A percentile compares a stretch with the other conserved stretches of the same genome.
These are phyloP conservation scores for Sarcomyxa edulis DNA, from an alignment of 768 basidiomycete genomes.

Conservation along the genomic window DNA sequence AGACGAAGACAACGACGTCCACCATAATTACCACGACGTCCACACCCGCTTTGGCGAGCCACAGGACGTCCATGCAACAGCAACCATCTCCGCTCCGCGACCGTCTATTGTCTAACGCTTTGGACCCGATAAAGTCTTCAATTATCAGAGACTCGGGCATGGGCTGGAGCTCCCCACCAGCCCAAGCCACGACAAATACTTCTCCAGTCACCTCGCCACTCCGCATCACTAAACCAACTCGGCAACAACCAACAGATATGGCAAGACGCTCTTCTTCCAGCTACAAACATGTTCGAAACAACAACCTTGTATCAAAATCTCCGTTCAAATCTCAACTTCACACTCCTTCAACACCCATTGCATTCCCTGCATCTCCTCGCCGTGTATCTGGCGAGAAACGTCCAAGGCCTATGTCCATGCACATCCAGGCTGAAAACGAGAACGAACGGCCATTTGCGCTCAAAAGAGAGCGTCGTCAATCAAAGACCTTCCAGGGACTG, in stretches of 20 bases:
- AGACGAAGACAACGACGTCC: no score
- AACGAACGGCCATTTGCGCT: conserved; percentile 67
- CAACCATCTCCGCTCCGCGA: conserved; percentile 1
- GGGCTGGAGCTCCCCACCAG: conserved; percentile 51
- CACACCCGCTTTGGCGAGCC: no score
- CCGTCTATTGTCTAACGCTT: not conserved
- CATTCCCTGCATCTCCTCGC: conserved; percentile 32
- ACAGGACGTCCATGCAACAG: not conserved
- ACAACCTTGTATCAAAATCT: conserved; percentile 80
- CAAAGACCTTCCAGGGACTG: conserved; percentile 67
- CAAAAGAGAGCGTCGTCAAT: conserved; percentile 72
- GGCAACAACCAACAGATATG: conserved; percentile 51
- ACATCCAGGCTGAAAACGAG: conserved; percentile 60
- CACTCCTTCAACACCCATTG: conserved; percentile 34
- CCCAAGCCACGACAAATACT: conserved; percentile 24
- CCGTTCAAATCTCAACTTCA: conserved; percentile 73
- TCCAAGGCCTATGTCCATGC: conserved; percentile 66
- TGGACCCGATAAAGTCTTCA: conserved; percentile 56
- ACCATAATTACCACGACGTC: no score
- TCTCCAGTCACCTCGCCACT: conserved; percentile 57
- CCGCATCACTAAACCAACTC: conserved; percentile 70
- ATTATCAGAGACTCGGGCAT: conserved; percentile 60
- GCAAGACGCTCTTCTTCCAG: conserved; percentile 73
- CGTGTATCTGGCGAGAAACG: conserved; percentile 77
- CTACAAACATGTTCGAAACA: conserved; percentile 72